phyloP scores from a whole-genome alignment of 805 yeast genomes.

The Wickerhamomyces subpelliculosus region DNA sequence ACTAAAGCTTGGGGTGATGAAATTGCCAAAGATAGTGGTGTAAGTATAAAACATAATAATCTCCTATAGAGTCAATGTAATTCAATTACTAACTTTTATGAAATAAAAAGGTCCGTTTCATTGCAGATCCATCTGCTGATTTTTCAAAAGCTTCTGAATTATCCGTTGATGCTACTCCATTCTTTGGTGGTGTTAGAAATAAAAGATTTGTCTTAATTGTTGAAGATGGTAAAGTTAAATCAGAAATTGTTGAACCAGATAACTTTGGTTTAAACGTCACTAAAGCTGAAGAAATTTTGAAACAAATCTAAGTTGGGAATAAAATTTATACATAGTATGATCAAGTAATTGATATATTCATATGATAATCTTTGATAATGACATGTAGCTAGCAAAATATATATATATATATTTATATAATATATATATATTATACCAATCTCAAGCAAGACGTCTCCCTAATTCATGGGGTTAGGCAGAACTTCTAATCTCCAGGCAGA shows the following conservation, averaged over 20 bases:
- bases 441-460: too few species aligned
- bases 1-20: slow-evolving; percentile 70
- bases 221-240: slow-evolving; percentile 64
- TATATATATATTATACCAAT: too few species aligned
- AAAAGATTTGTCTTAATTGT: slow-evolving; percentile 72
- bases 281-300: slow-evolving; percentile 32
- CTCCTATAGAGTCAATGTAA: background rate
- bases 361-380: too few species aligned
- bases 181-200: slow-evolving; percentile 73
- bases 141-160: slow-evolving; percentile 61
- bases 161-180: slow-evolving; percentile 64
- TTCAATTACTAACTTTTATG: background rate
- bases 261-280: slow-evolving; percentile 56
- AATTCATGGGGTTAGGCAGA: too few species aligned
- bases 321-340: too few species aligned
- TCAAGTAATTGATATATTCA: too few species aligned
- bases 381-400: too few species aligned
- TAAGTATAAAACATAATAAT: background rate
- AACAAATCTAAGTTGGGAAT: slow-evolving; percentile 8
- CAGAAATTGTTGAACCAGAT: slow-evolving; percentile 75
- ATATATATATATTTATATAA: too few species aligned
- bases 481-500: too few species aligned
- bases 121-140: slow-evolving; percentile 77
- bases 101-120: slow-evolving; percentile 38
- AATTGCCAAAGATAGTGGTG: slow-evolving; percentile 22